These are phyloP conservation scores for Lasiodiplodia gonubiensis DNA, from an alignment of 2,329 filamentous ascomycete species.

Conservation along the genomic window DNA sequence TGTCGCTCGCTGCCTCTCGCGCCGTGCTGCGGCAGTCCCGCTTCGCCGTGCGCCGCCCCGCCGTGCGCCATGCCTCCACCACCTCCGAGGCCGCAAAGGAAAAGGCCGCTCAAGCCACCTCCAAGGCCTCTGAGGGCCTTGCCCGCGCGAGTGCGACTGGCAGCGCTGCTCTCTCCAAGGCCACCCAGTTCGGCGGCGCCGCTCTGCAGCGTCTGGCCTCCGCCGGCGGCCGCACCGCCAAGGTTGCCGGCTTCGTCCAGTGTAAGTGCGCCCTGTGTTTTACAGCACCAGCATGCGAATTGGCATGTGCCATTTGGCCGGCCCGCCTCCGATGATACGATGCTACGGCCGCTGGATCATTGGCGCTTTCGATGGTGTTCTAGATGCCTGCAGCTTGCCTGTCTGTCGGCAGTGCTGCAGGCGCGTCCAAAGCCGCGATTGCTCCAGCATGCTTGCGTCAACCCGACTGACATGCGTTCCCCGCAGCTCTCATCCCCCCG, in stretches of 20 bases:
- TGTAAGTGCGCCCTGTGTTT: conserved; percentile 65
- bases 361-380: conserved; percentile 24
- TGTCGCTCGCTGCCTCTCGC: conserved; percentile 56
- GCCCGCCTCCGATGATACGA: neutral
- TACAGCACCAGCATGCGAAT: conserved; percentile 5
- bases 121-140: conserved; percentile 81
- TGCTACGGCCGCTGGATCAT: conserved; percentile 1
- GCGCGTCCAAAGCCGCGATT: conserved; percentile 7
- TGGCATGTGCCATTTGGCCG: neutral
- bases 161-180: conserved; percentile 75
- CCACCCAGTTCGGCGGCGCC: conserved; percentile 55
- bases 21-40: conserved; percentile 53
- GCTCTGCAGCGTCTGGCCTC: conserved; percentile 71
- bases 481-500: conserved; percentile 78
- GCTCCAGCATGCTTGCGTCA: neutral
- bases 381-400: conserved; percentile 22
- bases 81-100: conserved; percentile 57
- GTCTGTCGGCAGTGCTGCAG: conserved; percentile 1
- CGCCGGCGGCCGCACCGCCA: conserved; percentile 83
- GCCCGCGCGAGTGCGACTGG: conserved; percentile 81
- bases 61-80: conserved; percentile 56
- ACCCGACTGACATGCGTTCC: conserved; percentile 31
- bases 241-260: conserved; percentile 79
- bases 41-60: conserved; percentile 49
- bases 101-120: conserved; percentile 46